phyloP scores from a whole-genome alignment of 169 alveolate genomes.

The Cryptosporidium bovis region DNA sequence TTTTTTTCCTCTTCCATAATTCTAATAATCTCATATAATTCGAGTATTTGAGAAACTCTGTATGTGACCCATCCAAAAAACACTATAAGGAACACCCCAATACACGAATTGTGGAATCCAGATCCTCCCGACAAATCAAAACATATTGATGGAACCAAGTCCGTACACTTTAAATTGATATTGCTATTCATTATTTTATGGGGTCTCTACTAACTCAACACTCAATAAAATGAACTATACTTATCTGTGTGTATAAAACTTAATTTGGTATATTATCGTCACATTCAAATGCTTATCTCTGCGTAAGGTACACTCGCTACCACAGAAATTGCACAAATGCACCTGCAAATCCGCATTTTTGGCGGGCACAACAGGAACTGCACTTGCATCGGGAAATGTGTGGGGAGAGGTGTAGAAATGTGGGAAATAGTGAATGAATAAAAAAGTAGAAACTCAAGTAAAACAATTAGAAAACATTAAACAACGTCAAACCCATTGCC shows the following conservation, averaged over 20 bases:
- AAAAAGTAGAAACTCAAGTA: background rate
- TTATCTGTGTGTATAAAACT: background rate
- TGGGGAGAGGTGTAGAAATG: too few relatives aligned
- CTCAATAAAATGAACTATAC: background rate
- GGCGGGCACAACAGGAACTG: conserved; percentile 11
- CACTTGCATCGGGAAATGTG: background rate
- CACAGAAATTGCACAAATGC: conserved; percentile 1
- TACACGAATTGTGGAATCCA: conserved; percentile 48
- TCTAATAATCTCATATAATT: conserved; percentile 52
- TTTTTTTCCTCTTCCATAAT: conserved; percentile 44
- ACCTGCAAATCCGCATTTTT: background rate
- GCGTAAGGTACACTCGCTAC: background rate
- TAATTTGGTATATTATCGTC: too few relatives aligned
- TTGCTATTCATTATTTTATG: too few relatives aligned
- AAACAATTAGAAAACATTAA: background rate
- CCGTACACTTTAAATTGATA: conserved; percentile 15
- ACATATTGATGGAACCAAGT: conserved; percentile 42
- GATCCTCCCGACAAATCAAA: conserved; percentile 56
- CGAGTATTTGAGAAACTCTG: conserved; percentile 25
- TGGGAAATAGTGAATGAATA: background rate
- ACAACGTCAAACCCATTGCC: background rate
- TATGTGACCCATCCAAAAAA: conserved; percentile 2
- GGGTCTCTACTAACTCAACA: background rate
- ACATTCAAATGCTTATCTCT: background rate
- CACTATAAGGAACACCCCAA: conserved; percentile 7